These are phyloP conservation scores for Aleurites moluccanus DNA, from an alignment of 441 rosid genomes.

Conservation along the genomic window DNA sequence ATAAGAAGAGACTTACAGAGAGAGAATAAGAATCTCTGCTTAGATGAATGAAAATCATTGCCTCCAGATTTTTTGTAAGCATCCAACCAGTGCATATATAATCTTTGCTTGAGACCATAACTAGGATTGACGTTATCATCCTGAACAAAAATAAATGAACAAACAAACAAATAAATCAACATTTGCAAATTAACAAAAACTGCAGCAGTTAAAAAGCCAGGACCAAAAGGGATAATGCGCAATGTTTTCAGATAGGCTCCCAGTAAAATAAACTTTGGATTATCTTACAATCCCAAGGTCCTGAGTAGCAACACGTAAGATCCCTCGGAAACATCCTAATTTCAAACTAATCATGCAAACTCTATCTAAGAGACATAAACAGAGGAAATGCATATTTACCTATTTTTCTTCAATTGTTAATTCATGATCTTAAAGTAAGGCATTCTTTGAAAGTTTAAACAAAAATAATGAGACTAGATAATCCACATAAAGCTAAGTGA, in stretches of 20 bases:
- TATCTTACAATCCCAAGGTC: background rate
- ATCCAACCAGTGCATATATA: constrained; percentile 81
- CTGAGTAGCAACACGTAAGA: background rate
- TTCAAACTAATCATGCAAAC: background rate
- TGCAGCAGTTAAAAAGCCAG: background rate
- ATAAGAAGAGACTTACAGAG: constrained; percentile 56
- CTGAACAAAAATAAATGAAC: constrained; percentile 26
- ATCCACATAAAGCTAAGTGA: constrained; percentile 1
- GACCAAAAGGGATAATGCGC: background rate
- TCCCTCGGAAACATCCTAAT: background rate
- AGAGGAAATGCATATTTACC: background rate
- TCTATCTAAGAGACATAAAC: background rate
- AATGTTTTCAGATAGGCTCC: background rate
- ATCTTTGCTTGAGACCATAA: constrained; percentile 63
- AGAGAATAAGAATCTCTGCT: constrained; percentile 68
- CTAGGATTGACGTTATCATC: constrained; percentile 30
- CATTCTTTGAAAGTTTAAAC: background rate
- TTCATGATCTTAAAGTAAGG: background rate
- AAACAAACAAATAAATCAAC: no score
- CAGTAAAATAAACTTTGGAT: background rate
- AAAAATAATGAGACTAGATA: background rate
- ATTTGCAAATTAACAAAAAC: background rate
- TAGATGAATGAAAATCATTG: constrained; percentile 64
- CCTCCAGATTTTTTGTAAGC: constrained; percentile 58
- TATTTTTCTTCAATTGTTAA: background rate